Base-by-base conservation (phyloP, 2,329 filamentous ascomycete species). In the Ophiocordyceps camponoti-saundersi region DNA sequence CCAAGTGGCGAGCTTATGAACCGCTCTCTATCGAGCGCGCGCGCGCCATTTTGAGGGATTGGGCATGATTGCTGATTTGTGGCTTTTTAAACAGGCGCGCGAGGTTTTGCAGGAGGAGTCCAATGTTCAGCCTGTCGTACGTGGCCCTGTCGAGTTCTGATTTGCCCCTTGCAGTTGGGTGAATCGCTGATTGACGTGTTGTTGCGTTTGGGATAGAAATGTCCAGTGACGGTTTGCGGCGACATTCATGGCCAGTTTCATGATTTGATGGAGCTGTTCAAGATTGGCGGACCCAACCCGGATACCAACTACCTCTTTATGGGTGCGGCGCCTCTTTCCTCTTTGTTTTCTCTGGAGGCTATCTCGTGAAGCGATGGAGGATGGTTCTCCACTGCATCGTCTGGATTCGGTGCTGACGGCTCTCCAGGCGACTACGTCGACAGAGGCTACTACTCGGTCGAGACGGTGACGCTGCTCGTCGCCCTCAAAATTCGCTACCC, bases 241-340 rank as follows among this genome's bases (percentile, higher is more conserved):
- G 92, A 98, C 68, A 98, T 98, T 63, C 92, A 98, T 67, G 92
- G 92, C 55, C 92, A 98, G 68, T 96, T 96, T 65, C 90, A 96
- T 67, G 92, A 98, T 62, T 70, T 98, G 65, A 96, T 98, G 88
- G 92, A 98, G 70, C 79, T 98, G 47, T 98, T 98, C 77, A 93
- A 94, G 71, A 96, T 98, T 65, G 92, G 92, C 56, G 92, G 92
- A 47, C 88, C 89, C 50, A 95, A 95, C 63, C 92, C 92, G 55
- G 92, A 98, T 67, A 96, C 92, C 61, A 96, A 96, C 72, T 96
- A 96, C 68, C 82, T 96, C 55, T 96, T 96, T 72, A 96, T 98
- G 88, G 89, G 87, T 92, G 69, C 61, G 79, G 49, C 53, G n/a
- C 23, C 43, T 29, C 6, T 15, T 29, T 15, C 16, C 41, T 40